Conservation (phyloP, 202 grass and related monocot genomes). For the Carex sylvatica region DNA sequence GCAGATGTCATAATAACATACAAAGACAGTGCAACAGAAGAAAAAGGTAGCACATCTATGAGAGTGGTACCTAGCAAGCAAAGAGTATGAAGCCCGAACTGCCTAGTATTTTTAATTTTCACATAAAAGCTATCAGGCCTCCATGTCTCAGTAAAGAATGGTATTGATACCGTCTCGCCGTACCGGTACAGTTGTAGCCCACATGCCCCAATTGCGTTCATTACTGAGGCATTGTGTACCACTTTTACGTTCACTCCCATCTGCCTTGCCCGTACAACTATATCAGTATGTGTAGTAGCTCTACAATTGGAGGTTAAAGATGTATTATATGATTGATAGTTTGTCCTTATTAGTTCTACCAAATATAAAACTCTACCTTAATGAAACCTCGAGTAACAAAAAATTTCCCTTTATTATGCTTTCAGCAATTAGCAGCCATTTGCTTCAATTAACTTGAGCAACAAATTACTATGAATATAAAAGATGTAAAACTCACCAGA, state of each 20-base stretch:
- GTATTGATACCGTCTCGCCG: constrained; percentile 89
- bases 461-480: neutral
- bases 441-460: neutral
- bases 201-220: constrained; percentile 87
- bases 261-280: constrained; percentile 81
- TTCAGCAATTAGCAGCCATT: neutral
- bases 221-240: constrained; percentile 89
- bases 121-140: constrained; percentile 94
- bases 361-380: neutral
- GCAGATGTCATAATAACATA: constrained; percentile 1
- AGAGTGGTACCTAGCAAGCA: constrained; percentile 68
- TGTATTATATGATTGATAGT: neutral
- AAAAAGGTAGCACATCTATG: neutral
- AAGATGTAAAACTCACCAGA: neutral
- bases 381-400: neutral
- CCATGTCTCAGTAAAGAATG: constrained; percentile 94
- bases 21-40: neutral
- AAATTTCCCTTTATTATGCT: neutral
- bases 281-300: constrained; percentile 90
- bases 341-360: neutral
- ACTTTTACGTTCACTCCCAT: constrained; percentile 73
- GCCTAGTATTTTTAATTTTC: constrained; percentile 81
- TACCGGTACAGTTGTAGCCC: constrained; percentile 91
- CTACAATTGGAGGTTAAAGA: constrained; percentile 33
- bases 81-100: constrained; percentile 84